A percentile compares a stretch with the other conserved stretches of the same genome.
Evolutionary conservation across 2,329 filamentous ascomycete genomes (phyloP).

Genomic region (Sarocladium kiliense): DNA sequence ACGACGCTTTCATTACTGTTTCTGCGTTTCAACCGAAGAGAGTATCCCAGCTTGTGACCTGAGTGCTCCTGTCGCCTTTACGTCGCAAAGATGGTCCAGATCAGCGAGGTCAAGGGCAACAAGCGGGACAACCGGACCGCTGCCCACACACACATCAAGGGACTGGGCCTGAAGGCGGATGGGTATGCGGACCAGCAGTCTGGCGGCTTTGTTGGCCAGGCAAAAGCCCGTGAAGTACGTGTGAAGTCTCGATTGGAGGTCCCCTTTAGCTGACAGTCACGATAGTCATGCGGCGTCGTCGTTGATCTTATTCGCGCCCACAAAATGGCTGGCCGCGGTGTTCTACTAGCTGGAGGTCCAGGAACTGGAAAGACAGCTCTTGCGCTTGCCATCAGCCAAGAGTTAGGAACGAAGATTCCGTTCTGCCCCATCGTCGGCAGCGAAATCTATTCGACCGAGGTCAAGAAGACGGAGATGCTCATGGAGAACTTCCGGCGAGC

Average conservation of each 20-base stretch:
- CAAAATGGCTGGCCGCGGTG: slow-evolving; percentile 95
- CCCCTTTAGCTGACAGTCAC: slow-evolving; percentile 15
- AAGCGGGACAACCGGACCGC: slow-evolving; percentile 94
- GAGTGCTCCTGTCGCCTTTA: not conserved
- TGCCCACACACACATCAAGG: slow-evolving; percentile 96
- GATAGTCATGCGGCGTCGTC: slow-evolving; percentile 84
- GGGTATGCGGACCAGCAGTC: slow-evolving; percentile 76
- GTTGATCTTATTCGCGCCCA: slow-evolving; percentile 94
- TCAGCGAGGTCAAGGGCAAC: slow-evolving; percentile 92
- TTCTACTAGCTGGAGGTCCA: slow-evolving; percentile 87
- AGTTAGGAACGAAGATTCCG: slow-evolving; percentile 94
- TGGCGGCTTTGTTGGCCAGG: slow-evolving; percentile 86
- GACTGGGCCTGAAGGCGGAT: slow-evolving; percentile 80
- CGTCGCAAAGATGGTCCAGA: slow-evolving; percentile 65
- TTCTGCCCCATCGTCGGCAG: slow-evolving; percentile 98
- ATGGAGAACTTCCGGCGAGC: slow-evolving; percentile 99
- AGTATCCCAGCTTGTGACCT: not conserved
- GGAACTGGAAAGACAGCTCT: slow-evolving; percentile 97
- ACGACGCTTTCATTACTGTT: no score
- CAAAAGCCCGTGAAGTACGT: slow-evolving; percentile 75
- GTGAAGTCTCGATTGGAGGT: not conserved
- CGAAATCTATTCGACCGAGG: slow-evolving; percentile 95
- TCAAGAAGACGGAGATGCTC: slow-evolving; percentile 98
- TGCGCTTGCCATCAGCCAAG: slow-evolving; percentile 91
- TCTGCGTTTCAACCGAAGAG: not conserved